These are phyloP conservation scores for Mycena vitilis DNA, from an alignment of 768 basidiomycete species.

Conservation along the genomic window DNA sequence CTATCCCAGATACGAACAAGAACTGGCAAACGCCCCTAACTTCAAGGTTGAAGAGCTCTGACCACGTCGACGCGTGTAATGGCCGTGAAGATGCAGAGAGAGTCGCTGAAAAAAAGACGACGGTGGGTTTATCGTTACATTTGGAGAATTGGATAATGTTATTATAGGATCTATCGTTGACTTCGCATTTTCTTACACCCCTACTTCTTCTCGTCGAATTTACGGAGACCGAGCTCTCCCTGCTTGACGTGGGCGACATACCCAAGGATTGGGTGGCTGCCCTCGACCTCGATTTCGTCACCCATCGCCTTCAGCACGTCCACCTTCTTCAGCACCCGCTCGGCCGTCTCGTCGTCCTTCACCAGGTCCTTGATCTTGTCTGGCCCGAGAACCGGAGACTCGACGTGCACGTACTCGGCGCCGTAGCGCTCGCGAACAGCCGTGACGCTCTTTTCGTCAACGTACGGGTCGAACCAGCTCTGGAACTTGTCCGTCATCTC, in stretches of 20 bases:
- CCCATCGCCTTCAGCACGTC: not conserved
- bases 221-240: not conserved
- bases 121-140: no score
- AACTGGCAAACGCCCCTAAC: no score
- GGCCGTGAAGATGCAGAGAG: no score
- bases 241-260: not conserved
- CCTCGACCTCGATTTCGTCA: not conserved
- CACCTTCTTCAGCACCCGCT: not conserved
- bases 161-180: no score
- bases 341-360: not conserved
- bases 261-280: not conserved
- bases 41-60: no score
- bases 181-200: no score
- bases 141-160: no score
- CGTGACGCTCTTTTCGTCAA: not conserved
- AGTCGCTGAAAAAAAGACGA: no score
- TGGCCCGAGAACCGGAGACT: not conserved
- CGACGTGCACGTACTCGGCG: not conserved
- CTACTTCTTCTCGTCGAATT: not conserved
- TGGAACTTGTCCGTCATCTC: not conserved
- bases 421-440: not conserved
- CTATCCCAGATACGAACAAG: no score
- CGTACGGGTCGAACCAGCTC: not conserved
- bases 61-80: no score
- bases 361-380: not conserved